phyloP scores from a whole-genome alignment of 176 grass and related monocot species.

The Phyllostachys edulis region DNA sequence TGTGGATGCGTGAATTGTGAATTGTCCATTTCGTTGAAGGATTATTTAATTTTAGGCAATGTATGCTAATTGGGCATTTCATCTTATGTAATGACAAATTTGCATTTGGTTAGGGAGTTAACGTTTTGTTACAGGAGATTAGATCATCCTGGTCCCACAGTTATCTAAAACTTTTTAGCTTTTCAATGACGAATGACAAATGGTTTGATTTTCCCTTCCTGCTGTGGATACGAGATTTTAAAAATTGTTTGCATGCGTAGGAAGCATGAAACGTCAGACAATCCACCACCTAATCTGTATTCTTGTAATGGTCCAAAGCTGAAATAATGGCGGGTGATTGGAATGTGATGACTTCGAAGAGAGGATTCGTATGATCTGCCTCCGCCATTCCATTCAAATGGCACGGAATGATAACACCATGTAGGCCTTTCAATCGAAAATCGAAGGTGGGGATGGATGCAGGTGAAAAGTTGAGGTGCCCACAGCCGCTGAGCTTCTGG shows the following conservation, averaged over 20 bases:
- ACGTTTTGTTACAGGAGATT: background rate
- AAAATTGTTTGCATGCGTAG: constrained; percentile 1
- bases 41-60: background rate
- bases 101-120: background rate
- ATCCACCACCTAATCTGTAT: background rate
- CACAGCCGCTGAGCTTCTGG: background rate
- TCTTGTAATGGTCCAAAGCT: background rate
- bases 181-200: background rate
- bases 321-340: background rate
- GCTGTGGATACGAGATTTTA: background rate
- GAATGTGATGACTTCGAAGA: background rate
- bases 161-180: background rate
- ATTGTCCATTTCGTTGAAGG: background rate
- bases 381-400: background rate
- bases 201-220: background rate
- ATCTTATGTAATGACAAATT: background rate
- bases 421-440: background rate
- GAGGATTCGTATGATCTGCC: background rate
- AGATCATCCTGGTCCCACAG: background rate
- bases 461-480: background rate
- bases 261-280: background rate
- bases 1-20: background rate
- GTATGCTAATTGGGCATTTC: constrained; percentile 4
- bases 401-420: background rate
- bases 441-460: background rate